Evolutionary conservation across 83 land plant genomes (phyloP).

Genomic region (Thuja plicata): DNA sequence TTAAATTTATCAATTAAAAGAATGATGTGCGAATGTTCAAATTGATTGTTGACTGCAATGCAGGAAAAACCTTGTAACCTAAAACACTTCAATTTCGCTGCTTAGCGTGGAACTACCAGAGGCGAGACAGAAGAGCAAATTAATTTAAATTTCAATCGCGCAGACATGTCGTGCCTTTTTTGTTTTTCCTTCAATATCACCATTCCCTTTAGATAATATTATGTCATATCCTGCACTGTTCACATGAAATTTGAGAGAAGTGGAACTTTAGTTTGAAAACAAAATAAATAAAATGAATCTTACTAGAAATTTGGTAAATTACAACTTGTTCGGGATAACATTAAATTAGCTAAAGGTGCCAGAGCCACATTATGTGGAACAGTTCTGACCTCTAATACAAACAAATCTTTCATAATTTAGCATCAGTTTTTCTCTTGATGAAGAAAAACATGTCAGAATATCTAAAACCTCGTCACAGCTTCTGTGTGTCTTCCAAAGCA

Average conservation of each 20-base stretch:
- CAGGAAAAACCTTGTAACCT: not conserved
- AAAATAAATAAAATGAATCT: not conserved
- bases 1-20: not conserved
- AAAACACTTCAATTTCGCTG: not conserved
- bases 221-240: not conserved
- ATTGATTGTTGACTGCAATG: not conserved
- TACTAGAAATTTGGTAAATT: not conserved
- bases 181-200: not conserved
- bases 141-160: not conserved
- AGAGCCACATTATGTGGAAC: constrained; percentile 3
- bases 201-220: not conserved
- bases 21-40: not conserved
- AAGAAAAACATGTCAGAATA: constrained; percentile 1
- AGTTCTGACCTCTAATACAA: not conserved
- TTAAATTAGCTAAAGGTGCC: constrained; percentile 5
- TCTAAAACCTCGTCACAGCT: not conserved
- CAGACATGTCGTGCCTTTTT: not conserved
- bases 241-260: not conserved
- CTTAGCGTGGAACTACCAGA: not conserved
- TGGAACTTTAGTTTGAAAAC: not conserved
- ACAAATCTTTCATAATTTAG: not conserved
- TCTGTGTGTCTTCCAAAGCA: not conserved
- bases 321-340: constrained; percentile 9
- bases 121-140: not conserved
- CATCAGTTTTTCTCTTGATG: not conserved